phyloP scores from a whole-genome alignment of 331 rosid species.

The Quercus tomentella region DNA sequence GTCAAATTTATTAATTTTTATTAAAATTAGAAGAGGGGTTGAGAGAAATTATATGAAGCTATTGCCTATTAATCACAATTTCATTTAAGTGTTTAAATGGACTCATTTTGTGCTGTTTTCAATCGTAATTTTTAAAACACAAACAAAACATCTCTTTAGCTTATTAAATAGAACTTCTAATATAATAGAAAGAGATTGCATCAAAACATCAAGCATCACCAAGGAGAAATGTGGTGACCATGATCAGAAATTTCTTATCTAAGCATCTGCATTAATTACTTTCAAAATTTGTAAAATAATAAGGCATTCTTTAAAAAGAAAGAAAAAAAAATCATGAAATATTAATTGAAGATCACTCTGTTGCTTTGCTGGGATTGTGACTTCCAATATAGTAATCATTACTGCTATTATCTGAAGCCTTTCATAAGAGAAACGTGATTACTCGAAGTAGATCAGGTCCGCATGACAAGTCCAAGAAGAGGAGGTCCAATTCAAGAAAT shows the following conservation, averaged over 20 bases:
- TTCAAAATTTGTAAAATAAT: background rate
- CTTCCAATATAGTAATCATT: background rate
- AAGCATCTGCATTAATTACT: conserved; percentile 1
- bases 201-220: background rate
- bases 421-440: background rate
- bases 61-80: background rate
- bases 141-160: background rate
- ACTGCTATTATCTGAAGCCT: background rate
- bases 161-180: background rate
- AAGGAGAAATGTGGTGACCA: background rate
- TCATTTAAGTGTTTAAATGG: background rate
- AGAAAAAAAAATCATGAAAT: background rate
- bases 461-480: background rate
- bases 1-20: background rate
- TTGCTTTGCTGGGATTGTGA: background rate
- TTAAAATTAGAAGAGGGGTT: background rate
- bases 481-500: conserved; percentile 6
- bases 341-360: background rate
- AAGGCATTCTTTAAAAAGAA: background rate
- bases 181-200: background rate
- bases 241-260: background rate
- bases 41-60: too few relatives aligned
- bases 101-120: background rate
- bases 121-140: background rate
- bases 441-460: conserved; percentile 7